phyloP scores from a whole-genome alignment of 106 monocot genomes.

The Alisma plantagoaquatica region DNA sequence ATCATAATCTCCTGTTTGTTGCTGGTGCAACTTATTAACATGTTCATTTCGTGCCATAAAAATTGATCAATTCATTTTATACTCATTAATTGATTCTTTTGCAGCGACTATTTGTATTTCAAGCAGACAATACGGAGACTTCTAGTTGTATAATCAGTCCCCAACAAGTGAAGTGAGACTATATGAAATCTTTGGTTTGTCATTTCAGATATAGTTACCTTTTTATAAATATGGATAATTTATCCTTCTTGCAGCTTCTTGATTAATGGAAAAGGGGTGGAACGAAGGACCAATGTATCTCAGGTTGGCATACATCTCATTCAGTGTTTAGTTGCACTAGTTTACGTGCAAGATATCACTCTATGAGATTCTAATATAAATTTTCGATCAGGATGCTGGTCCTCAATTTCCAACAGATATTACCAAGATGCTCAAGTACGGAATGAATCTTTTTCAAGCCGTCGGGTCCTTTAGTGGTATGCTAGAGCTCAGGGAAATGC shows the following conservation, averaged over 20 bases:
- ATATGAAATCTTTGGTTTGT: neutral
- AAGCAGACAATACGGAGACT: constrained; percentile 39
- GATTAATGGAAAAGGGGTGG: constrained; percentile 80
- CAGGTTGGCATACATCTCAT: constrained; percentile 15
- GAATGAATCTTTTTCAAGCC: constrained; percentile 81
- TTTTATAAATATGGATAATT: neutral
- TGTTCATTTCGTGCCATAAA: neutral
- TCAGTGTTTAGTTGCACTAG: neutral
- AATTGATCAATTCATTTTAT: neutral
- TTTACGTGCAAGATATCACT: neutral
- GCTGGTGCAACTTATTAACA: too few relatives aligned
- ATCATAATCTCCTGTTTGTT: too few relatives aligned
- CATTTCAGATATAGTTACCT: neutral
- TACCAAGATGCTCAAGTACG: constrained; percentile 83
- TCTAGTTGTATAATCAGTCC: constrained; percentile 57
- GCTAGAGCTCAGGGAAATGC: neutral
- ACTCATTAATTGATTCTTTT: neutral
- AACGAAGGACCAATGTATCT: constrained; percentile 56
- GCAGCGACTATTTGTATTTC: constrained; percentile 49
- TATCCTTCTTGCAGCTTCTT: constrained; percentile 40
- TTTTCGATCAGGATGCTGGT: constrained; percentile 45
- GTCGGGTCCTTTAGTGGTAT: constrained; percentile 77
- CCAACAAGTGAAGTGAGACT: constrained; percentile 40
- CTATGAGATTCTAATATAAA: neutral
- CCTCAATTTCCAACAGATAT: constrained; percentile 94